Evolutionary conservation across 73 alveolate genomes (phyloP).

Genomic region (Paramecium bursaria): DNA sequence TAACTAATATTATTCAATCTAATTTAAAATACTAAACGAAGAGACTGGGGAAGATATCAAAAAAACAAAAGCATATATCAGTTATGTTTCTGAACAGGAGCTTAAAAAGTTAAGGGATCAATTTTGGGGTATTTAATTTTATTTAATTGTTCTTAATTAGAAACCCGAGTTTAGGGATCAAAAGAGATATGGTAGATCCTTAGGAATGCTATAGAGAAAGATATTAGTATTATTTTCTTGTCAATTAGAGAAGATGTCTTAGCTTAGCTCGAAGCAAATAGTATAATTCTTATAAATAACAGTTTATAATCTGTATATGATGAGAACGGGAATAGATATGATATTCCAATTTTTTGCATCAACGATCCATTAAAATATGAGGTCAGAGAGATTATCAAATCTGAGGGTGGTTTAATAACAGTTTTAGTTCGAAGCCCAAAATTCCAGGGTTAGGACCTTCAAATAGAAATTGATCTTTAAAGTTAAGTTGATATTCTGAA

Average conservation of each 20-base stretch:
- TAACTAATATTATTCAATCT: too few relatives aligned
- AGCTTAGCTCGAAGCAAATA: background rate
- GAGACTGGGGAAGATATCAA: conserved; percentile 44
- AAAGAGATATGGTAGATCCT: conserved; percentile 42
- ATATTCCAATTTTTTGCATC: conserved; percentile 50
- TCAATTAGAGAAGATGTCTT: conserved; percentile 9
- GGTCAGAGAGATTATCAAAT: too few relatives aligned
- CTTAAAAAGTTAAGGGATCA: background rate
- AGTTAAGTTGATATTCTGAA: too few relatives aligned
- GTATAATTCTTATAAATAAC: background rate
- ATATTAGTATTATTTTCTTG: background rate
- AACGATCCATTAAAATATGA: conserved; percentile 48
- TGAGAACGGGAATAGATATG: conserved; percentile 15
- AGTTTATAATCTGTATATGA: conserved; percentile 18
- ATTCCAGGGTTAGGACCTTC: too few relatives aligned
- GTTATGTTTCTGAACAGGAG: background rate
- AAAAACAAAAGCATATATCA: conserved; percentile 35
- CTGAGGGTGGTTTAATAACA: too few relatives aligned
- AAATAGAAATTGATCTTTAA: too few relatives aligned
- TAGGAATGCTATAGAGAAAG: background rate
- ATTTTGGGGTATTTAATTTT: conserved; percentile 45
- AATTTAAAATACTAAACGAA: too few relatives aligned
- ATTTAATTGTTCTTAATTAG: background rate
- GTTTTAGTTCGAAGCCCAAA: too few relatives aligned
- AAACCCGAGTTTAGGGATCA: conserved; percentile 43